Percentiles rank a stretch among this genome's conserved stretches.
These are phyloP conservation scores for Microcera coccophila DNA, from an alignment of 2,329 filamentous ascomycete genomes.

Conservation along the genomic window DNA sequence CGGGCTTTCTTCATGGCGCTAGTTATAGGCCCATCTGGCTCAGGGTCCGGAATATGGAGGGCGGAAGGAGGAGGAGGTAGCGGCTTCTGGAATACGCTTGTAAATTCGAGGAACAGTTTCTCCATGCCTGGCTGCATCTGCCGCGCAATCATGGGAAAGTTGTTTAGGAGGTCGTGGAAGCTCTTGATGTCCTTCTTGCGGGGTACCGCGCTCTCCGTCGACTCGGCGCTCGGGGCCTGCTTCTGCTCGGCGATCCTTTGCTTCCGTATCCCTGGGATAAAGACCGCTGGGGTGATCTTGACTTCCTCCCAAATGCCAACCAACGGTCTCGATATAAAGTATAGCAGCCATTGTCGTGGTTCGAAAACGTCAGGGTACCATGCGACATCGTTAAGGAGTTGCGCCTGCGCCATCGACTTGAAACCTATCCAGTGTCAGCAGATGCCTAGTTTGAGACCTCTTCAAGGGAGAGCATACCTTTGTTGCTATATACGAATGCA, in stretches of 20 bases:
- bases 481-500: constrained; percentile 88
- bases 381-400: constrained; percentile 75
- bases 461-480: constrained; percentile 72
- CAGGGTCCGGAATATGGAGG: constrained; percentile 54
- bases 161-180: constrained; percentile 83
- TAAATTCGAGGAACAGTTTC: constrained; percentile 84
- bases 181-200: constrained; percentile 86
- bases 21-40: constrained; percentile 53
- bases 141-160: constrained; percentile 91
- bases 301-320: constrained; percentile 78
- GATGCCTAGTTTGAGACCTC: no score
- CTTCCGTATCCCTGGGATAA: constrained; percentile 45
- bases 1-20: constrained; percentile 53
- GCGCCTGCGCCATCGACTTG: constrained; percentile 84
- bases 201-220: constrained; percentile 41
- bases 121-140: constrained; percentile 95
- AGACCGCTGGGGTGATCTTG: constrained; percentile 63
- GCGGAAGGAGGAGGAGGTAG: constrained; percentile 70
- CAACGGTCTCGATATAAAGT: constrained; percentile 88
- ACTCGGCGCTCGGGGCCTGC: constrained; percentile 34
- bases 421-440: constrained; percentile 60
- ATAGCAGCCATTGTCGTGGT: constrained; percentile 89
- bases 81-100: constrained; percentile 77
- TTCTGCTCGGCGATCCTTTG: constrained; percentile 37
- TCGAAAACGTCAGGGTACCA: constrained; percentile 90